phyloP scores from a whole-genome alignment of 257 asterid species.

The Solanum raphanifolium region DNA sequence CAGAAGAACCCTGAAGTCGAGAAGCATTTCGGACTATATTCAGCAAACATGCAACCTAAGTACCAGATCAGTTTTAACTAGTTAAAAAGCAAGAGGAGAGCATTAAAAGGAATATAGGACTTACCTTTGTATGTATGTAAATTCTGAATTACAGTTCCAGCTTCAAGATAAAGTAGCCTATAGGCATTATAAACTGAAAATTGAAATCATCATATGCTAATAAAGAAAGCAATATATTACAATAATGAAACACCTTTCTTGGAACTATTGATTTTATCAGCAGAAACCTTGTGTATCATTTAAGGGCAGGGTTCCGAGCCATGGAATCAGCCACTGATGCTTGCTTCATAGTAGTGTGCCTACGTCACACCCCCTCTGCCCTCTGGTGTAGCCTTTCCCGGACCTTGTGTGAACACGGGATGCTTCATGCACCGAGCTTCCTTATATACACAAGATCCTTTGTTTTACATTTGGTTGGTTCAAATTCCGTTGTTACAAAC shows the following conservation, averaged over 20 bases:
- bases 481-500: background rate
- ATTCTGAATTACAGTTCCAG: background rate
- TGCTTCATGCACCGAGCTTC: background rate
- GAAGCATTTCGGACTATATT: slow-evolving; percentile 19
- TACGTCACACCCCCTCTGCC: background rate
- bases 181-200: background rate
- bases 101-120: background rate
- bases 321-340: background rate
- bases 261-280: background rate
- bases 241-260: background rate
- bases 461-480: background rate
- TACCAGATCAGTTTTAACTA: slow-evolving; percentile 13
- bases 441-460: background rate
- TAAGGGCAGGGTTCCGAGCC: background rate
- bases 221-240: background rate
- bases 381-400: background rate
- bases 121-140: background rate
- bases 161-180: background rate
- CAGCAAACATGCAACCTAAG: slow-evolving; percentile 10
- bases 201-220: background rate
- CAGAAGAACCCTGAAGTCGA: slow-evolving; percentile 18
- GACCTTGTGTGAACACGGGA: background rate
- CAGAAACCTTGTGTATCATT: background rate
- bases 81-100: background rate
- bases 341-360: background rate